A percentile compares a stretch with the other conserved stretches of the same genome.
Evolutionary conservation across 2,329 filamentous ascomycete genomes (phyloP).

Genomic region (Mollisia scopiformis): DNA sequence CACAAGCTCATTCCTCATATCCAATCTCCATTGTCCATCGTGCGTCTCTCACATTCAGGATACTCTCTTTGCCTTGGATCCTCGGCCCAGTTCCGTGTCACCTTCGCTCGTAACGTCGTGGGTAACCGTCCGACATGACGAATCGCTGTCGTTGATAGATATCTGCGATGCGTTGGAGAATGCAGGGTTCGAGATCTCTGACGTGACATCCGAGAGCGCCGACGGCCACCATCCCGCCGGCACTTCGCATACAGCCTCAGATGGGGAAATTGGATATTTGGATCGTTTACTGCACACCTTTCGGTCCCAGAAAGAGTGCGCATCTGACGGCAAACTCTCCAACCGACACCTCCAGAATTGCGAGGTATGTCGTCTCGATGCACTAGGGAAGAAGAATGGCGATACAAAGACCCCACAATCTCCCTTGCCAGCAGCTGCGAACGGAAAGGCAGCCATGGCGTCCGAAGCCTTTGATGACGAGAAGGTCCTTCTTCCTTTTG

Average conservation of each 20-base stretch:
- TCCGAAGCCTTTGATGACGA: background rate
- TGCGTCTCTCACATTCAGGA: conserved; percentile 70
- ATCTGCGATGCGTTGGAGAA: conserved; percentile 54
- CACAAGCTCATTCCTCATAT: conserved; percentile 57
- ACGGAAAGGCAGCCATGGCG: conserved; percentile 4
- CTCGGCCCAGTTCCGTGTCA: conserved; percentile 60
- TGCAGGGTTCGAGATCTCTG: conserved; percentile 61
- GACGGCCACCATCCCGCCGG: background rate
- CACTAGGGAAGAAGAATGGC: conserved; percentile 28
- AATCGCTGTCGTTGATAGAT: conserved; percentile 44
- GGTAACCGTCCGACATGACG: conserved; percentile 61
- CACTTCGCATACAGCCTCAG: conserved; percentile 14
- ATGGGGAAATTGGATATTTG: conserved; percentile 30
- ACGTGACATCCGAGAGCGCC: conserved; percentile 24
- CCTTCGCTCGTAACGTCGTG: conserved; percentile 73
- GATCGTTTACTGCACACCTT: conserved; percentile 32
- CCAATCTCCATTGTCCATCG: conserved; percentile 78
- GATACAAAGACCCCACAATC: background rate
- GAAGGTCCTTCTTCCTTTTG: conserved; percentile 20
- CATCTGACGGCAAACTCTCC: conserved; percentile 23
- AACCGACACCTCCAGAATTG: conserved; percentile 50
- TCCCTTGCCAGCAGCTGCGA: background rate
- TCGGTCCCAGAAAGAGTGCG: background rate
- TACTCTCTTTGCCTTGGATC: conserved; percentile 52
- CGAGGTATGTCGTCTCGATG: conserved; percentile 49